Percentiles rank a stretch among this genome's conserved stretches.
Conservation (phyloP, 2,329 filamentous ascomycete species). For the Microascus cirrosus region DNA sequence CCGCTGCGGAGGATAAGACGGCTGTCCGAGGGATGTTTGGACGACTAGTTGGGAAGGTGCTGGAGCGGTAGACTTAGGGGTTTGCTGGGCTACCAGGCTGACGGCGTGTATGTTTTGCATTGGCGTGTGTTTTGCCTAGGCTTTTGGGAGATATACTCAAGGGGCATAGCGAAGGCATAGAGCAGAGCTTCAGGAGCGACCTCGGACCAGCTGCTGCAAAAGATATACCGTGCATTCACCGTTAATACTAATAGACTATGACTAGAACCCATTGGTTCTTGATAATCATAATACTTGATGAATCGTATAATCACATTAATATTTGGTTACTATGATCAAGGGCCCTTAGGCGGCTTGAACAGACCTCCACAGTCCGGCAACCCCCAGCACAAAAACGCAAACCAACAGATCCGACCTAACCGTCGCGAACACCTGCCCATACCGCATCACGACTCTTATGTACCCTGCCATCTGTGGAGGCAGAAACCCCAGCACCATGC, state of each 20-base stretch:
- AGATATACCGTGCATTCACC: not conserved
- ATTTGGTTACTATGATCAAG: not conserved
- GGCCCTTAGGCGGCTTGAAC: not conserved
- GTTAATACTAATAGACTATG: not conserved
- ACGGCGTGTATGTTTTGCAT: not conserved
- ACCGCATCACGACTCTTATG: constrained; percentile 49
- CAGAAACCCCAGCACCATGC: constrained; percentile 52
- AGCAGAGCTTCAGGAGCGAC: not conserved
- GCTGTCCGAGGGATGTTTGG: constrained; percentile 61
- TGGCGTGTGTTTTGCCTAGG: not conserved
- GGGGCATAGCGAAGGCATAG: not conserved
- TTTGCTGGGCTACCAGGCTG: not conserved
- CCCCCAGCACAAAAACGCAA: constrained; percentile 64
- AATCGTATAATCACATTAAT: not conserved
- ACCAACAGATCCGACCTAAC: constrained; percentile 65
- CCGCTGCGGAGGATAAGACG: constrained; percentile 47
- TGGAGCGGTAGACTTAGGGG: constrained; percentile 20
- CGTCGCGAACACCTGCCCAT: constrained; percentile 60
- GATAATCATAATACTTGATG: not conserved
- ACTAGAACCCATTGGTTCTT: not conserved
- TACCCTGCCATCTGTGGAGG: constrained; percentile 54
- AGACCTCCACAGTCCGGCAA: constrained; percentile 10
- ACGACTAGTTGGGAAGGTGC: constrained; percentile 39
- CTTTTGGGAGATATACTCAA: not conserved
- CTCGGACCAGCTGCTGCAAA: not conserved